phyloP scores from a whole-genome alignment of 345 rosid genomes.

The Eucalyptus marginata region DNA sequence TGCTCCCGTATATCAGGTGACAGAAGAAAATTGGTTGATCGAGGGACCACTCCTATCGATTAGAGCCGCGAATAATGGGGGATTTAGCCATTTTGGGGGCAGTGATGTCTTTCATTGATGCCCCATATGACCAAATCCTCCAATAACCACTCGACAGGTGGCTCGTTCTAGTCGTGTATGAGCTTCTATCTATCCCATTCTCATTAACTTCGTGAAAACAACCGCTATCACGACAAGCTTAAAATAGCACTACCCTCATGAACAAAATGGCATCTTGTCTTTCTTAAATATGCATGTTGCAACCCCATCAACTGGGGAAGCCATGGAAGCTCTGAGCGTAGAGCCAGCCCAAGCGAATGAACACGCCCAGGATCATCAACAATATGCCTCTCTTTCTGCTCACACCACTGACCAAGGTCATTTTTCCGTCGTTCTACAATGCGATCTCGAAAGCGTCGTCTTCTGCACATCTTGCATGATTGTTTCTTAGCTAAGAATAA shows the following conservation, averaged over 20 bases:
- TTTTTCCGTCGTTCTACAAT: background rate
- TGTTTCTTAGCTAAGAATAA: background rate
- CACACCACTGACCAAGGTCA: constrained; percentile 3
- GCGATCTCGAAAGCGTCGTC: background rate
- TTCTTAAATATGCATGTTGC: background rate
- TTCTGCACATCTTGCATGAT: background rate
- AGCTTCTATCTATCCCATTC: background rate
- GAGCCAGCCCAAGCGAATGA: background rate
- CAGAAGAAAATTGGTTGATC: background rate
- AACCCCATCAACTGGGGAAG: background rate
- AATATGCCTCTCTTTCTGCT: background rate
- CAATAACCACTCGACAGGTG: background rate
- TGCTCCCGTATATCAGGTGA: background rate
- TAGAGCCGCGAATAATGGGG: background rate
- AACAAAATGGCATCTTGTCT: background rate
- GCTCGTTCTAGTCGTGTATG: background rate
- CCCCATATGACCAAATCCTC: background rate
- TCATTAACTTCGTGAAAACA: background rate
- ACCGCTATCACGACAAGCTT: background rate
- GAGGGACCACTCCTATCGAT: background rate
- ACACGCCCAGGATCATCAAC: background rate
- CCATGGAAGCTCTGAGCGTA: background rate
- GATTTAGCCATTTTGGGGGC: background rate
- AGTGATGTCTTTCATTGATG: background rate
- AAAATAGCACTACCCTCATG: background rate